Percentiles rank a stretch among this genome's conserved stretches.
These are phyloP conservation scores for Pichia insulana DNA, from an alignment of 805 yeast genomes.

Conservation along the genomic window DNA sequence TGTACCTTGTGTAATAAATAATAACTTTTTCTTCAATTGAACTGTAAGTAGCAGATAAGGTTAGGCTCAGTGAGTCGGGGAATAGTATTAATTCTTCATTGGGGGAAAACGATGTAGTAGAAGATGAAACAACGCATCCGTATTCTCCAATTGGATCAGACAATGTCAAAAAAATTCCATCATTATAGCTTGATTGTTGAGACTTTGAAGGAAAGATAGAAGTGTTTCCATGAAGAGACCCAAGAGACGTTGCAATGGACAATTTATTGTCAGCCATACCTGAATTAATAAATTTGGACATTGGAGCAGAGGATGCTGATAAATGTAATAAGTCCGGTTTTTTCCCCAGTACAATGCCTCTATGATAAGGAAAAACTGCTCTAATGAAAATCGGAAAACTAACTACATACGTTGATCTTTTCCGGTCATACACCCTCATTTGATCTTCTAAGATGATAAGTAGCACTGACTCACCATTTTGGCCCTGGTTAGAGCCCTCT, in stretches of 20 bases:
- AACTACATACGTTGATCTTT: conserved; percentile 51
- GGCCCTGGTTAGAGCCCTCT: neutral
- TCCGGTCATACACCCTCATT: conserved; percentile 52
- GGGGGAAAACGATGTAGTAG: conserved; percentile 54
- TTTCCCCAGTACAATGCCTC: conserved; percentile 46
- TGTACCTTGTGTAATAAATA: conserved; percentile 48
- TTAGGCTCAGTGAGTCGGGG: conserved; percentile 34
- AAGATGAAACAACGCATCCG: conserved; percentile 62
- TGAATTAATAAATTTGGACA: neutral
- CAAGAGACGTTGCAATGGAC: neutral
- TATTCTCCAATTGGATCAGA: conserved; percentile 69
- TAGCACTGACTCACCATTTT: conserved; percentile 20
- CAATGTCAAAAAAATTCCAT: conserved; percentile 48
- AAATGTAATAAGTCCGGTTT: conserved; percentile 16
- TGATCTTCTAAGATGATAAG: conserved; percentile 54
- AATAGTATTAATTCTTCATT: conserved; percentile 49
- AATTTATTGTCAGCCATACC: conserved; percentile 1
- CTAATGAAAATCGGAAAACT: conserved; percentile 63
- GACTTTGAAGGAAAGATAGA: conserved; percentile 3
- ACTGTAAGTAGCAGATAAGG: conserved; percentile 51
- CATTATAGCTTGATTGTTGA: conserved; percentile 8
- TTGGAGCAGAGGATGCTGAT: conserved; percentile 3
- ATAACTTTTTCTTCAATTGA: conserved; percentile 35
- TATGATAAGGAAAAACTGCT: conserved; percentile 53
- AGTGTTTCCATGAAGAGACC: neutral